A percentile compares a stretch with the other conserved stretches of the same genome.
phyloP scores from a whole-genome alignment of 2,329 filamentous ascomycete species.

The Apiospora rasikravindrae region DNA sequence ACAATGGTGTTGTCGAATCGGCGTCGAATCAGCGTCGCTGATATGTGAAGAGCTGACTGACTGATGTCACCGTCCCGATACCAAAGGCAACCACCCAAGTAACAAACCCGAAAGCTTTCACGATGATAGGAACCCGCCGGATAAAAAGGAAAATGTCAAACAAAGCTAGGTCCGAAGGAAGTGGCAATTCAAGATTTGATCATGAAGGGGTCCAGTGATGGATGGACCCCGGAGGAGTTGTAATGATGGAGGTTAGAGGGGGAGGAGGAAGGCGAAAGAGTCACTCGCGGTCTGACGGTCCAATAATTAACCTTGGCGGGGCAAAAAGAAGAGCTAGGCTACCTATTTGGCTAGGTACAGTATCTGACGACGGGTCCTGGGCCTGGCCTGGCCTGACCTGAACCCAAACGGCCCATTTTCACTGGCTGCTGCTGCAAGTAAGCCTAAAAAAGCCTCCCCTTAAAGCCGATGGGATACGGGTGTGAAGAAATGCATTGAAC shows the following conservation, averaged over 20 bases:
- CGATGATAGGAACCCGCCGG: background rate
- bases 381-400: background rate
- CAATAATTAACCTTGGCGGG: conserved; percentile 15
- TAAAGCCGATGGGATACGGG: background rate
- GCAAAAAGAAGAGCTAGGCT: conserved; percentile 1
- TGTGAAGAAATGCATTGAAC: background rate
- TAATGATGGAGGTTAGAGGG: conserved; percentile 20
- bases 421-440: conserved; percentile 4
- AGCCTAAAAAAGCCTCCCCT: background rate
- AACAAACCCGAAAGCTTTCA: background rate
- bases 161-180: background rate
- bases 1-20: background rate
- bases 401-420: background rate
- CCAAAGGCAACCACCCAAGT: background rate
- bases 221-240: conserved; percentile 38
- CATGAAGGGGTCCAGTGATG: conserved; percentile 34
- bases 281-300: conserved; percentile 10
- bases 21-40: background rate
- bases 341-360: no score
- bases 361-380: background rate
- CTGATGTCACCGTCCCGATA: background rate
- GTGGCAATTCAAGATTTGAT: conserved; percentile 10
- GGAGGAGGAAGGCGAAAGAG: conserved; percentile 25
- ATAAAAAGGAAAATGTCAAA: background rate
- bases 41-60: background rate